A percentile compares a stretch with the other conserved stretches of the same genome.
Conservation (phyloP, 305 asterid genomes). For the Fraxinus angustifolia region DNA sequence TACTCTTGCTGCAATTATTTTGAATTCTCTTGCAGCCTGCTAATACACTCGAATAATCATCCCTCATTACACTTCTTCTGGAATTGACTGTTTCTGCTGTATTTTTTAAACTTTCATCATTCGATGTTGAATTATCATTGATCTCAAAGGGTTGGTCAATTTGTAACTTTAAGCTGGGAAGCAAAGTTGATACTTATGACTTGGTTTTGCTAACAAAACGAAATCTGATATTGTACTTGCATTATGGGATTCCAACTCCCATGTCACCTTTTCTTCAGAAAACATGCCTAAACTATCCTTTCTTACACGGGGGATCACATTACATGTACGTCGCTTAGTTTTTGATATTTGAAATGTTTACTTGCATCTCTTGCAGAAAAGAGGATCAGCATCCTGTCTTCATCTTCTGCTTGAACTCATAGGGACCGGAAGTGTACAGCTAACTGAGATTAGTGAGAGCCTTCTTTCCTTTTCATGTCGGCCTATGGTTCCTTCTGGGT, state of each 20-base stretch:
- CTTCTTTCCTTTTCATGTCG: conserved; percentile 19
- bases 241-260: not conserved
- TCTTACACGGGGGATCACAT: not conserved
- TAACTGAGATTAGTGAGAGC: conserved; percentile 48
- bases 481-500: conserved; percentile 28
- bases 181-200: not conserved
- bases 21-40: not conserved
- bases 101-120: not conserved
- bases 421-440: conserved; percentile 49
- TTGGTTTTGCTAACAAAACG: not conserved
- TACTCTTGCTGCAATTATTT: not conserved
- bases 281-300: not conserved
- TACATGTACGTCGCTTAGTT: not conserved
- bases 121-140: not conserved
- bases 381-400: conserved; percentile 60
- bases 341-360: not conserved
- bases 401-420: conserved; percentile 29
- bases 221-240: not conserved
- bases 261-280: not conserved
- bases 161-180: not conserved
- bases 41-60: not conserved
- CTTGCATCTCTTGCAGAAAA: conserved; percentile 47
- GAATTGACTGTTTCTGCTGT: not conserved
- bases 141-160: not conserved
- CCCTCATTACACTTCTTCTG: not conserved